Base-by-base conservation (phyloP, 2,329 filamentous ascomycete species). In the Ceratocystis ficicola region DNA sequence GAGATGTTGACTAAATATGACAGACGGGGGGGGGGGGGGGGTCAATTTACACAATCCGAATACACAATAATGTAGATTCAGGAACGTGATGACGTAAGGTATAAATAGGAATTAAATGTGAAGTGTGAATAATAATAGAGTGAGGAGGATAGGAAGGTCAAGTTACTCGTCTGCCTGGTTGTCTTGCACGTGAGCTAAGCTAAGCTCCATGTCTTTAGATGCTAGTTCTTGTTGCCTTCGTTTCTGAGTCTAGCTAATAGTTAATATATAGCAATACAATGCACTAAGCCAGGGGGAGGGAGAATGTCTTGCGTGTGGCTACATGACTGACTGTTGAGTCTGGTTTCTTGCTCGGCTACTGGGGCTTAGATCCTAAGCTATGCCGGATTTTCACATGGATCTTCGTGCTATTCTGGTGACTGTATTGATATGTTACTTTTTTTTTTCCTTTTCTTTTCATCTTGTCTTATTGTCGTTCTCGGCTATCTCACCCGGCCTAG, bases 381-480 rank as follows among this genome's bases (percentile, higher is more conserved):
- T 57, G 52, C 52, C 52, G 52, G 52, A 57, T 57, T 57, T 57
- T 57, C 52, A n/a, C 52, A 57, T 57, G 52, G 52, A 32, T 57
- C 25, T 17, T 20, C 25, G 20, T 36, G 32, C 32, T 36, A 36
- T 36, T 10, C 46, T n/a, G 20, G 17, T 22, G 46, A 8, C 46
- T 22, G 6, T 50, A n/a, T 5, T 22, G 12, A n/a, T 50, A 5
- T 50, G 17, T 50, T 57, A 32, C n/a, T 44, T 64, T 15, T 50
- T 52, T 22, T 55, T 64, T 4, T n/a, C n/a, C 17, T 41, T 55
- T 57, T n/a, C 55, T 64, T 41, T 25, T 25, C 20, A 8, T 52
- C 48, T 52, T 15, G 25, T 25, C 20, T 5, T 36, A 10, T 36
- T 36, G 32, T 36, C 32, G 32, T 12, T 62, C 60, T 62, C 60